Base-by-base conservation (phyloP, 164 flowering plant species). In the Macadamia integrifolia region DNA sequence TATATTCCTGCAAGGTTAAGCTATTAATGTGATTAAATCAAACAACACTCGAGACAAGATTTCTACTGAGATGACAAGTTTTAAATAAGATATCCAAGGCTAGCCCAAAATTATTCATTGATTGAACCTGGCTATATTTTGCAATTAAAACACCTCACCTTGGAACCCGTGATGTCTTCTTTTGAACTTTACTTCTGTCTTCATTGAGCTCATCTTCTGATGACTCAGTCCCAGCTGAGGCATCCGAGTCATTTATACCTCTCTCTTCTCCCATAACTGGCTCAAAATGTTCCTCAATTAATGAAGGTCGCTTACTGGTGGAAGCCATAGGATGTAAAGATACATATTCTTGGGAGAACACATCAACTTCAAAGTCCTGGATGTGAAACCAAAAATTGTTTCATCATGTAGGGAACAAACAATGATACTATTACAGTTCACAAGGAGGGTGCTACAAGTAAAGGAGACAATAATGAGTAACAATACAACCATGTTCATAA, bases 231-330 rank as follows among this genome's bases (percentile, higher is more conserved):
- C 58, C 75, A 49, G 64, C 77, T 9, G 86, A 78, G n/a, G 62
- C 78, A 72, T 88, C 96, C 62, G 86, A 80, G 73, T 84, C 91
- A 76, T 84, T 83, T 55, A 50, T 63, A 40, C 76, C 69, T 67
- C 69, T 65, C 56, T 84, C 85, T 62, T 80, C 78, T 58, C 80
- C 91, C 74, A 65, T 53, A 40, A 88, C 78, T 66, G 90, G 86
- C 60, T 89, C 87, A 80, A 94, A 94, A 79, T 94, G 98, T 70
- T 94, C 98, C 62, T 92, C 86, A 29, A 92, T 66, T 76, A 89
- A 69, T 61, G 91, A 80, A 14, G 85, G 78, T 43, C 80, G 87
- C 77, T 86, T 87, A 72, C 77, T 75, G 28, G 91, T 46, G 50
- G 50, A 46, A 70, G 91, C 46, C 68, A 80, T 64, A 13, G 95